These are phyloP conservation scores for Penicillium angulare DNA, from an alignment of 495 filamentous ascomycete genomes.

Conservation along the genomic window DNA sequence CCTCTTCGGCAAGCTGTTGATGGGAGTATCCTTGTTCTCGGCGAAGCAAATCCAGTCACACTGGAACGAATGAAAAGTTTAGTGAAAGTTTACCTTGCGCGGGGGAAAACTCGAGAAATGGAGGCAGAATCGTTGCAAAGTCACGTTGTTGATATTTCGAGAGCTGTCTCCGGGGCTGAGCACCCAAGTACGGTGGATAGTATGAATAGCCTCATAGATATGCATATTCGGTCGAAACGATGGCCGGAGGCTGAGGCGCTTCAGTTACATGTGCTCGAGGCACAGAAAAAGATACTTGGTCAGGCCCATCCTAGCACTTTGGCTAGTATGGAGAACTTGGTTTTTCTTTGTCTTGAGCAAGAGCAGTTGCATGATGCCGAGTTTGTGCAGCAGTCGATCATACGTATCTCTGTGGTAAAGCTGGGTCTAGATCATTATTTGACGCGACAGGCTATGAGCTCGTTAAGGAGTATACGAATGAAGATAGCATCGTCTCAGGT, in stretches of 20 bases:
- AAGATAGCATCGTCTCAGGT: neutral
- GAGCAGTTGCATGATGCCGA: neutral
- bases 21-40: neutral
- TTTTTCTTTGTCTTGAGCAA: neutral
- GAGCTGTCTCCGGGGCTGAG: neutral
- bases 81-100: neutral
- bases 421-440: neutral
- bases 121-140: neutral
- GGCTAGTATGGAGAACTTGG: constrained; percentile 1
- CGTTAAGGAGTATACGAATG: neutral
- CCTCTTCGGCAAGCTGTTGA: neutral
- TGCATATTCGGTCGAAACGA: neutral
- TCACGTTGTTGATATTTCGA: neutral
- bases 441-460: neutral
- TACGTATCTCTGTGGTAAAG: neutral
- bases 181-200: neutral
- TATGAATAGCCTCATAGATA: neutral
- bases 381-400: neutral
- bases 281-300: neutral
- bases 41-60: neutral
- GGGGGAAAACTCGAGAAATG: neutral
- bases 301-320: neutral
- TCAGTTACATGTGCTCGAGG: neutral
- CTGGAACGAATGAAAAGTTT: neutral
- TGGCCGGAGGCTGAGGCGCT: neutral